Percentiles rank a stretch among this genome's conserved stretches.
Evolutionary conservation across 192 early-diverging fungal species (phyloP).

Genomic region (Cladochytrium replicatum): DNA sequence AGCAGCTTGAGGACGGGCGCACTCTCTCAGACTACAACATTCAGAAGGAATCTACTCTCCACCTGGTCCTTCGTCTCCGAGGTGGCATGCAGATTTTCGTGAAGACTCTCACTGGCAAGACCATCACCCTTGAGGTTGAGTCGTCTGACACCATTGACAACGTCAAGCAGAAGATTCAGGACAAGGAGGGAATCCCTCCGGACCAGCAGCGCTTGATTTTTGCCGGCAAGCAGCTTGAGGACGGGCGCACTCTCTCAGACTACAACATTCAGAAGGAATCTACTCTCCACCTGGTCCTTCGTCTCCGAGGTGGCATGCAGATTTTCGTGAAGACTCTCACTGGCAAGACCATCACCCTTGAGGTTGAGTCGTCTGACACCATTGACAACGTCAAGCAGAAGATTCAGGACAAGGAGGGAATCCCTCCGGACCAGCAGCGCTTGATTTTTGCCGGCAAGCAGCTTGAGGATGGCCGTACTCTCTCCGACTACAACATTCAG

Average conservation of each 20-base stretch:
- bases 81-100: slow-evolving; percentile 71
- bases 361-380: slow-evolving; percentile 67
- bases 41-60: slow-evolving; percentile 61
- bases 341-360: slow-evolving; percentile 84
- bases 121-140: slow-evolving; percentile 75
- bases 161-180: slow-evolving; percentile 77
- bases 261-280: slow-evolving; percentile 99
- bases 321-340: slow-evolving; percentile 83
- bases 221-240: slow-evolving; percentile 99
- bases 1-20: slow-evolving; percentile 68
- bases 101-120: slow-evolving; percentile 82
- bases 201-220: slow-evolving; percentile 99
- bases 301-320: slow-evolving; percentile 60
- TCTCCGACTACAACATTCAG: slow-evolving; percentile 65
- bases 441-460: slow-evolving; percentile 73
- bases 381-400: slow-evolving; percentile 74
- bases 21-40: slow-evolving; percentile 68
- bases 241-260: slow-evolving; percentile 93
- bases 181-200: slow-evolving; percentile 93
- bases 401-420: slow-evolving; percentile 74
- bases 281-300: slow-evolving; percentile 58
- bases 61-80: slow-evolving; percentile 59
- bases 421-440: slow-evolving; percentile 70
- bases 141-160: slow-evolving; percentile 68
- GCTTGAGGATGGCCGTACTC: slow-evolving; percentile 64